Evolutionary conservation across 2,329 filamentous ascomycete species (phyloP), one percentile per base, ranked within the genome.

Genomic region (Trichoderma oligosporum): DNA sequence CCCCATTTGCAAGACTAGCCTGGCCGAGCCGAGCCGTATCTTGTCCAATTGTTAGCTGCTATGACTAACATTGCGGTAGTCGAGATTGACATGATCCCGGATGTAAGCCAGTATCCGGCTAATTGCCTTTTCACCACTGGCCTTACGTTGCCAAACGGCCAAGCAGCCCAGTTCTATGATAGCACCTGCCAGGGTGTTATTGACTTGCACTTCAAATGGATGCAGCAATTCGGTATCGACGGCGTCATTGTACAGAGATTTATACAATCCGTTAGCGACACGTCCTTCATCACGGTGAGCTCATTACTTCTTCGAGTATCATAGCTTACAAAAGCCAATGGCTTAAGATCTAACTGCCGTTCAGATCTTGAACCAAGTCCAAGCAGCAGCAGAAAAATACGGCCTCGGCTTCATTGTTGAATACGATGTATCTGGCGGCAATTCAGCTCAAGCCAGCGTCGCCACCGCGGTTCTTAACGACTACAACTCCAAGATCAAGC

Each of bases 391-490:
- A 31, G 54, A 56, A n/a, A 56, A 56, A 5, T 56, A 56, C 20
- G 54, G 54, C 24, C 54, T 35, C 20, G 54, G 54, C 5, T 56
- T 56, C 54, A 56, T 56, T 14, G 54, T 56, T 20, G 54, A 56
- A 16, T 56, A 48, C 14, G 54, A 56, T 22, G 54, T 56, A 14
- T 56, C 54, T 11, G 54, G 54, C n/a, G 54, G 16, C 29, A 27
- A 56, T 9, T 56, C 54, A 14, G 31, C 54, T 3, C 44, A 56
- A 18, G 54, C 35, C 25, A 49, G 44, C 45, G 54, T 56, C n/a
- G 44, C 54, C 7, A 41, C 45, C 2, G 27, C 27, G 9, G 33
- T 56, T 16, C 54, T 56, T 3, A 35, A 25, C 35, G 54, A 56
- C 35, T 56, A 48, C 54, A 56, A 56, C 35, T 29, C 54, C 44